A percentile compares a stretch with the other conserved stretches of the same genome.
These are phyloP conservation scores for Leptodermis oblonga DNA, from an alignment of 257 asterid genomes.

Conservation along the genomic window DNA sequence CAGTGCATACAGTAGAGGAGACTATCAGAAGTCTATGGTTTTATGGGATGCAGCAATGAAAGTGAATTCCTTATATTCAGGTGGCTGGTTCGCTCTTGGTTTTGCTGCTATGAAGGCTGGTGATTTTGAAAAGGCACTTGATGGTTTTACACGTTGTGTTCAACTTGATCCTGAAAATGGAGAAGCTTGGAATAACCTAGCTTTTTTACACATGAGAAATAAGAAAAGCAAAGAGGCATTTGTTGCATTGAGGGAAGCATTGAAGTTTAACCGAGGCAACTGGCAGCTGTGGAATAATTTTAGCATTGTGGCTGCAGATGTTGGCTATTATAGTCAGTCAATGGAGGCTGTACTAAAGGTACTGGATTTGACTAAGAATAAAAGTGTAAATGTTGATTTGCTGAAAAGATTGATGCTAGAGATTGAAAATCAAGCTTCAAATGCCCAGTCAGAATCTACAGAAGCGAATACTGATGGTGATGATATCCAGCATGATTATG, in stretches of 20 bases:
- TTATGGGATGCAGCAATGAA: constrained; percentile 93
- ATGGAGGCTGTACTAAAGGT: constrained; percentile 74
- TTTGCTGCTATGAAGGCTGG: constrained; percentile 84
- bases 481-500: constrained; percentile 7
- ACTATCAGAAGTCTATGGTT: constrained; percentile 63
- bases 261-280: constrained; percentile 80
- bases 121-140: constrained; percentile 79
- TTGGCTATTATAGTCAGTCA: constrained; percentile 70
- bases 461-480: constrained; percentile 12
- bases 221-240: constrained; percentile 75
- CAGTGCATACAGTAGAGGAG: constrained; percentile 80
- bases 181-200: constrained; percentile 97
- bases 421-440: constrained; percentile 43
- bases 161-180: constrained; percentile 97
- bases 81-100: constrained; percentile 98
- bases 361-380: constrained; percentile 55
- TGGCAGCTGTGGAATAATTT: constrained; percentile 99
- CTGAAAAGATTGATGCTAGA: constrained; percentile 59
- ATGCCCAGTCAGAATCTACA: constrained; percentile 19
- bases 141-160: constrained; percentile 83
- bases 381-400: constrained; percentile 50
- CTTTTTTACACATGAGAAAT: constrained; percentile 83
- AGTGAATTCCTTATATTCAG: constrained; percentile 75
- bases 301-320: constrained; percentile 81
- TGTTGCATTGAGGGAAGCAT: constrained; percentile 94